Evolutionary conservation across 1,284 basidiomycete genomes (phyloP), one percentile per base, ranked within the genome.

Genomic region (Coniophora puteana): DNA sequence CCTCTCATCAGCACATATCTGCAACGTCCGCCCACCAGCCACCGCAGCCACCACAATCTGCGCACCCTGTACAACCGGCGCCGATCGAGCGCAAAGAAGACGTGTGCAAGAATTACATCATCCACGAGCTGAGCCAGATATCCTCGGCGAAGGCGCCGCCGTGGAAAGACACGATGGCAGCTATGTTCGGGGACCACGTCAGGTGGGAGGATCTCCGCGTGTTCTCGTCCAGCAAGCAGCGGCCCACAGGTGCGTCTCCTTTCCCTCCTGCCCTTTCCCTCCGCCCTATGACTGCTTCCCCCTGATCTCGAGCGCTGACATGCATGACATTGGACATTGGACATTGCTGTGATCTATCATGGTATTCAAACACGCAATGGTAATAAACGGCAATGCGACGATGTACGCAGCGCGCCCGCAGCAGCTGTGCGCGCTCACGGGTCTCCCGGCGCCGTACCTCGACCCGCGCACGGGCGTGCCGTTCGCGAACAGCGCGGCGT

Each of bases 381-480:
- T n/a, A n/a, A n/a, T n/a, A n/a, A n/a, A n/a, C 14, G 26, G 14
- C 26, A 14, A 14, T 24, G 16, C 28, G 41, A n/a, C n/a, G n/a
- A 26, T n/a, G 43, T 38, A 25, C 29, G 29, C 41, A 88, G 85
- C 71, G 16, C 80, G 82, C 8, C 78, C 78, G 0, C 65, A 69
- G n/a, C 73, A 69, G 40, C 68, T 56, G 20, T 89, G 85, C 54
- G 73, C 72, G 0, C 74, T 89, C 38, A 86, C 80, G 0, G 84
- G 86, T 1, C 67, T 67, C 33, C 65, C 68, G 12, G 83, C 83
- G 4, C 72, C 67, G 22, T 93, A 93, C 54, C 58, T 76, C 26
- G 89, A 93, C 55, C 88, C 89, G 4, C 68, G 78, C 27, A 83
- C 83, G 0, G 80, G 82, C 8, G 80, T 87, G 3, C 86, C 90